A percentile compares a stretch with the other conserved stretches of the same genome.
phyloP scores from a whole-genome alignment of 805 yeast genomes.

The Hanseniaspora clermontiae region DNA sequence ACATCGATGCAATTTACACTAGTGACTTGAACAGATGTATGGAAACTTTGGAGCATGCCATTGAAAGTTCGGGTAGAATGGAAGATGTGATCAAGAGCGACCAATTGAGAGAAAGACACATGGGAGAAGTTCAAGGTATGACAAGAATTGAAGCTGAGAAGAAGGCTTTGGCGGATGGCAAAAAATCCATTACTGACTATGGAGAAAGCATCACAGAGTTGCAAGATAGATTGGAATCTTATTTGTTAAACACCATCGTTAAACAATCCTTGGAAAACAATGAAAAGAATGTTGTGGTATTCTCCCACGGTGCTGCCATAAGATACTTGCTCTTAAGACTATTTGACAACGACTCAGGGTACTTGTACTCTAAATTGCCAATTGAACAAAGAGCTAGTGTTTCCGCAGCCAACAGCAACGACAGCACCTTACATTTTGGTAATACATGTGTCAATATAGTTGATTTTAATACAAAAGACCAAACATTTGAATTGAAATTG shows the following conservation, averaged over 20 bases:
- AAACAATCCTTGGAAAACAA: conserved; percentile 26
- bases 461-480: conserved; percentile 36
- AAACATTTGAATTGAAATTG: conserved; percentile 26
- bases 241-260: conserved; percentile 34
- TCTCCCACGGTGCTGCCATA: conserved; percentile 77
- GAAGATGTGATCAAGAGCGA: conserved; percentile 28
- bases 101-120: conserved; percentile 53
- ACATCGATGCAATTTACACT: conserved; percentile 28
- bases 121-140: conserved; percentile 78
- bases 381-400: conserved; percentile 13
- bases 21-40: conserved; percentile 43
- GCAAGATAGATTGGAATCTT: conserved; percentile 36
- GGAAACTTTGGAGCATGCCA: conserved; percentile 42
- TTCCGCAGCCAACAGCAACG: conserved; percentile 24
- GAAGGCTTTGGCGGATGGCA: conserved; percentile 42
- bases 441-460: conserved; percentile 64
- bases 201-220: conserved; percentile 49
- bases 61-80: conserved; percentile 20
- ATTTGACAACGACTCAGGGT: conserved; percentile 29
- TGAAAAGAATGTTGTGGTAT: conserved; percentile 40
- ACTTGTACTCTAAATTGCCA: conserved; percentile 5
- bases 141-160: conserved; percentile 47
- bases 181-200: conserved; percentile 41
- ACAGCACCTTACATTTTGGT: conserved; percentile 44
- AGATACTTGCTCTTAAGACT: conserved; percentile 41